Conservation (phyloP, 163 green algal species). For the Scenedesmus sp. region DNA sequence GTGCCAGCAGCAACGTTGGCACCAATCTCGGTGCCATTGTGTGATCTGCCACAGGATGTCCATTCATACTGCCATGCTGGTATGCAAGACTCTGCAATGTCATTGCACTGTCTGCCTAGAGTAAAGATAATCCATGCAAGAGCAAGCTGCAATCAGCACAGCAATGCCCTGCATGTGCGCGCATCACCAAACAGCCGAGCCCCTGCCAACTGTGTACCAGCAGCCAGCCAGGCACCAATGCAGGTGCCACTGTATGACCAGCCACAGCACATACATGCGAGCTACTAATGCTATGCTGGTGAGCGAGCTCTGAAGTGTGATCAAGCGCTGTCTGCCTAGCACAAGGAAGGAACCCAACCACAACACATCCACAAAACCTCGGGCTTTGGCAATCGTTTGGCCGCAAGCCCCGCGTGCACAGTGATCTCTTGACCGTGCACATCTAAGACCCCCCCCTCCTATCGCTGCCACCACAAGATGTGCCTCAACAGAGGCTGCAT, state of each 20-base stretch:
- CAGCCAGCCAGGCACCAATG: too few relatives aligned
- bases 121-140: too few relatives aligned
- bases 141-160: too few relatives aligned
- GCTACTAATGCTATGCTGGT: too few relatives aligned
- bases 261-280: too few relatives aligned
- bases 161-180: too few relatives aligned
- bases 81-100: neutral
- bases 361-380: neutral
- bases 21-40: neutral
- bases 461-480: neutral
- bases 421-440: slow-evolving; percentile 3
- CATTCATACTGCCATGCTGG: neutral
- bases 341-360: neutral
- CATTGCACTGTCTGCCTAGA: neutral
- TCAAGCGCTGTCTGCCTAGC: neutral
- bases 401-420: neutral
- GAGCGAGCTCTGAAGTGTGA: too few relatives aligned
- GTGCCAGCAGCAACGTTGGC: neutral
- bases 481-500: neutral
- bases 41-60: neutral
- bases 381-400: neutral
- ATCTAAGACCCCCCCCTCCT: neutral
- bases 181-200: too few relatives aligned
- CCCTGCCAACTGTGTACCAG: too few relatives aligned
- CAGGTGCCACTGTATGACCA: too few relatives aligned